phyloP scores from a whole-genome alignment of 805 yeast genomes.

The Lipomyces orientalis region DNA sequence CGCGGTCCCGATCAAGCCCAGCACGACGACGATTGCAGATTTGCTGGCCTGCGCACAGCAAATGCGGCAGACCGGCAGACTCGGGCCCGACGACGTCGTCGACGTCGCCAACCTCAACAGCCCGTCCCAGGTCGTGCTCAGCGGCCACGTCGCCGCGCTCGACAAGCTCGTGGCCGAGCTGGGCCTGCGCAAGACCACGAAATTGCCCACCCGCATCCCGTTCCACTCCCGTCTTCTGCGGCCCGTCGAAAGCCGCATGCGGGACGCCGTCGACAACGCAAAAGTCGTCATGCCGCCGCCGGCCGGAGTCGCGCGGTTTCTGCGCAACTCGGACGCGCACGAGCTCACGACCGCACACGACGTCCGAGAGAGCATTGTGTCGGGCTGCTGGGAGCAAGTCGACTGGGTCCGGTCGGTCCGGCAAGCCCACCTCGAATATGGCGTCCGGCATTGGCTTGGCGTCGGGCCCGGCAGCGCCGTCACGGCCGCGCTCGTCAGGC shows the following conservation, averaged over 20 bases:
- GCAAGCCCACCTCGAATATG: neutral
- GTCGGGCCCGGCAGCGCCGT: slow-evolving; percentile 31
- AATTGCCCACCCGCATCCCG: slow-evolving; percentile 28
- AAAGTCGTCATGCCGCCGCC: slow-evolving; percentile 10
- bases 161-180: slow-evolving; percentile 5
- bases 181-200: slow-evolving; percentile 7
- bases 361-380: slow-evolving; percentile 17
- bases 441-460: slow-evolving; percentile 21
- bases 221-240: slow-evolving; percentile 29
- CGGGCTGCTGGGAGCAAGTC: slow-evolving; percentile 32
- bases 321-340: slow-evolving; percentile 24
- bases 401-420: slow-evolving; percentile 31
- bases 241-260: slow-evolving; percentile 22
- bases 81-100: neutral
- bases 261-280: slow-evolving; percentile 5
- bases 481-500: slow-evolving; percentile 23
- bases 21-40: neutral
- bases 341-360: slow-evolving; percentile 14
- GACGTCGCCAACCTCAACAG: slow-evolving; percentile 34
- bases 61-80: neutral
- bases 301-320: neutral
- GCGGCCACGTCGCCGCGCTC: slow-evolving; percentile 28
- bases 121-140: slow-evolving; percentile 30
- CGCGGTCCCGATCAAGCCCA: slow-evolving; percentile 19
- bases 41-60: neutral